These are phyloP conservation scores for Botrytis deweyae DNA, from an alignment of 2,329 filamentous ascomycete species.

Conservation along the genomic window DNA sequence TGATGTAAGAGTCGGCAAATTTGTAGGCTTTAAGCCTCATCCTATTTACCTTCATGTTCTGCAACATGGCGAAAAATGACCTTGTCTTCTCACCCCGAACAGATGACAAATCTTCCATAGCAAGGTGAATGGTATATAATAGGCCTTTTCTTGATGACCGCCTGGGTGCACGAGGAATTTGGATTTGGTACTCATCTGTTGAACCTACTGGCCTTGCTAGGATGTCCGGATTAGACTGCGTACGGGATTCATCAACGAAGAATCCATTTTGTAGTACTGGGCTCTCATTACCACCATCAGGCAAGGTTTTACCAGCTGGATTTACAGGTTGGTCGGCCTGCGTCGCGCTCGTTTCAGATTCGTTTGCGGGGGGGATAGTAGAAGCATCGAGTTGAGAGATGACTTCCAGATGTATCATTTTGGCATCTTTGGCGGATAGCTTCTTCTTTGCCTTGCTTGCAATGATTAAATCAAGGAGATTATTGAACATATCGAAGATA, in stretches of 20 bases:
- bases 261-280: accelerated
- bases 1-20: not conserved
- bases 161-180: not conserved
- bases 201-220: not conserved
- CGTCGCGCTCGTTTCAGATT: not conserved
- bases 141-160: not conserved
- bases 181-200: not conserved
- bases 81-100: not conserved
- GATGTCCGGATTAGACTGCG: not conserved
- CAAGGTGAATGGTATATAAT: not conserved
- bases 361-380: not conserved
- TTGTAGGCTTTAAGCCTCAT: not conserved
- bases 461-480: not conserved
- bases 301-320: not conserved
- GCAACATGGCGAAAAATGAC: not conserved
- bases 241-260: not conserved
- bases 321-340: not conserved
- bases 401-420: not conserved
- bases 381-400: not conserved
- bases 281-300: no score
- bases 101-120: not conserved
- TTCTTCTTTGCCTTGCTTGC: not conserved
- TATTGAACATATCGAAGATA: accelerated
- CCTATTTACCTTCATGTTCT: not conserved
- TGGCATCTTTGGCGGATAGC: not conserved